These are phyloP conservation scores for Phytophthora pistaciae DNA, from an alignment of 352 stramenopile species.

Conservation along the genomic window DNA sequence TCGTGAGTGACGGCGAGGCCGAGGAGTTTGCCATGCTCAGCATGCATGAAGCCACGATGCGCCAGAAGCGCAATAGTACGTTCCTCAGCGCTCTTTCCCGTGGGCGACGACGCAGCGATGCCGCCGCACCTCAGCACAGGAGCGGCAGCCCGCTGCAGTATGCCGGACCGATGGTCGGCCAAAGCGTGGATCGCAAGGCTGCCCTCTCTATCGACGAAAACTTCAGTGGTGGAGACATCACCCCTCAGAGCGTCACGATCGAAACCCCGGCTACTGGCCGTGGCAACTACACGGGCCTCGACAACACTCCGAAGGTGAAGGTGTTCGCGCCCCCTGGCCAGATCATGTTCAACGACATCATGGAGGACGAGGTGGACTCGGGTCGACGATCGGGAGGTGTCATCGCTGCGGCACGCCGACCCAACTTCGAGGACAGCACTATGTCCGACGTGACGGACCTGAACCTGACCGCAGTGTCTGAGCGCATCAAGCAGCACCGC, in stretches of 20 bases:
- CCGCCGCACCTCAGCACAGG: conserved; percentile 36
- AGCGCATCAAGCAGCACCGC: conserved; percentile 60
- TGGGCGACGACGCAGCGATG: conserved; percentile 27
- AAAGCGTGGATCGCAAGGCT: conserved; percentile 56
- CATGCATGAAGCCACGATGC: conserved; percentile 71
- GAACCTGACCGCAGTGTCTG: conserved; percentile 64
- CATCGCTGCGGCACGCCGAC: conserved; percentile 3
- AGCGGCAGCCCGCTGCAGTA: conserved; percentile 53
- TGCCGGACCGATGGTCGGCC: conserved; percentile 53
- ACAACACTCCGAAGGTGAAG: conserved; percentile 43
- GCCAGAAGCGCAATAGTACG: conserved; percentile 51
- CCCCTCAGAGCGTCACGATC: conserved; percentile 34
- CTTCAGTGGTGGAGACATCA: conserved; percentile 32
- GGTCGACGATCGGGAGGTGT: conserved; percentile 9
- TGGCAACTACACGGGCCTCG: conserved; percentile 39
- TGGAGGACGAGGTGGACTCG: conserved; percentile 58
- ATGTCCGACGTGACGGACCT: conserved; percentile 46
- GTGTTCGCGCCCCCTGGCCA: conserved; percentile 31
- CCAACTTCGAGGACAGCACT: conserved; percentile 38
- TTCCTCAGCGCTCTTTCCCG: conserved; percentile 57
- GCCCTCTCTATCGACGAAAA: conserved; percentile 30
- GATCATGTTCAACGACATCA: conserved; percentile 73
- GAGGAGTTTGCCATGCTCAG: conserved; percentile 88
- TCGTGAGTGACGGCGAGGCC: conserved; percentile 49
- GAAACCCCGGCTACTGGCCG: conserved; percentile 37